Percentiles rank a stretch among this genome's conserved stretches.
Evolutionary conservation across 495 filamentous ascomycete genomes (phyloP).

Genomic region (Neurospora tetraspora): DNA sequence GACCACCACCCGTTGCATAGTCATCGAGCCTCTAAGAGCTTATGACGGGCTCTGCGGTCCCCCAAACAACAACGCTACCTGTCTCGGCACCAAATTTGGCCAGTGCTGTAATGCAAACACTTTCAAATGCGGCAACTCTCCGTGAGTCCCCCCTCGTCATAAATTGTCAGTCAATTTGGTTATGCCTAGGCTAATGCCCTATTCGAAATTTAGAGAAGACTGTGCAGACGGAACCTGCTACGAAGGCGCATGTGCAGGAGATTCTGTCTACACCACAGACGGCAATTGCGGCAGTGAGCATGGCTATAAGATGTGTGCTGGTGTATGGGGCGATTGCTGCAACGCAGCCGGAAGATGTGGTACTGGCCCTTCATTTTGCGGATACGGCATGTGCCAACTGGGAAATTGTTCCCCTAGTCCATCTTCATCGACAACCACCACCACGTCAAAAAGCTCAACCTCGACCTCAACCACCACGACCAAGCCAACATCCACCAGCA

Average conservation of each 20-base stretch:
- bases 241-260: constrained; percentile 17
- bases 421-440: too few relatives aligned
- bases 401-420: not conserved
- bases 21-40: constrained; percentile 16
- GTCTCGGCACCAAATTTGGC: constrained; percentile 8
- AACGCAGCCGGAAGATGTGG: constrained; percentile 15
- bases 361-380: constrained; percentile 4
- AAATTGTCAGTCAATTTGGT: not conserved
- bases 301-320: constrained; percentile 8
- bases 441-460: too few relatives aligned
- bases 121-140: constrained; percentile 17
- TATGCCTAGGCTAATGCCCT: not conserved
- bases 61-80: constrained; percentile 22
- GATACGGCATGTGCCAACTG: not conserved
- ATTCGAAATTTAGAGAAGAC: constrained; percentile 9
- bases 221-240: constrained; percentile 22
- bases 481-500: too few relatives aligned
- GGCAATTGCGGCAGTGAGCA: constrained; percentile 18
- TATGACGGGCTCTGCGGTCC: constrained; percentile 19
- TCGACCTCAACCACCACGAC: too few relatives aligned
- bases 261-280: constrained; percentile 13
- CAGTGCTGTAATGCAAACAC: constrained; percentile 21
- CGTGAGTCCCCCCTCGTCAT: not conserved
- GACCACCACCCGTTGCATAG: not conserved
- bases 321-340: constrained; percentile 24